Base-by-base conservation (phyloP, 768 basidiomycete genomes). In the Russula brevipes region DNA sequence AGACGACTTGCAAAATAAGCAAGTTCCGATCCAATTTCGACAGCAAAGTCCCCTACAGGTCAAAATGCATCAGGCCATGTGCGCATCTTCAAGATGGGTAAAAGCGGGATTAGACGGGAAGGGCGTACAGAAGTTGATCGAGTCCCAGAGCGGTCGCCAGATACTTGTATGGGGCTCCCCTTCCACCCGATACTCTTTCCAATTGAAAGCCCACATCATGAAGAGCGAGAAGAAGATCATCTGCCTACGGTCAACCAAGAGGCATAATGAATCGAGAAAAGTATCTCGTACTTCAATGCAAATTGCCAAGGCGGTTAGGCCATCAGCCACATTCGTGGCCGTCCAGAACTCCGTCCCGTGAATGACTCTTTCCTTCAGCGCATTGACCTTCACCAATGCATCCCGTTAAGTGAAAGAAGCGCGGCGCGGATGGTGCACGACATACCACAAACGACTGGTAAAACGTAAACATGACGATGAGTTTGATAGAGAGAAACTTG, bases 341-440 rank as follows among this genome's bases (percentile, higher is more conserved):
- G 92, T 90, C 93, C 94, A 94, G 70, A 85, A 93, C 59, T 81
- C 50, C 0, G 91, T 91, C n/a, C 76, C 91, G 83, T 89, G 76
- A 58, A 95, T 91, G 45, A 91, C 86, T 36, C 78, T 73, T 52
- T 86, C 81, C 70, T 86, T 83, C 38, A 97, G 74, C 5, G 82
- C 78, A 46, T 70, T 75, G 71, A 95, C 88, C 85, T 92, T 57
- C 46, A 71, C 60, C 17, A 54, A 54, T 3, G 11, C 61, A 61
- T 19, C 30, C 36, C 41, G n/a, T 24, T 39, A 24, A 42, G 31
- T 2, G 1, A 7, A 16, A 11, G 14, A 42, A 35, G 19, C 8
- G 14, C 3, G 24, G 24, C 1, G 4, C 14, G 17, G 14, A 55
- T 4, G 1, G 24, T 19, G 6, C 8, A 31, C 7, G 9, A 45